Base-by-base conservation (phyloP, 1,139 yeast species). In the Arxiozyma slooffiae region DNA sequence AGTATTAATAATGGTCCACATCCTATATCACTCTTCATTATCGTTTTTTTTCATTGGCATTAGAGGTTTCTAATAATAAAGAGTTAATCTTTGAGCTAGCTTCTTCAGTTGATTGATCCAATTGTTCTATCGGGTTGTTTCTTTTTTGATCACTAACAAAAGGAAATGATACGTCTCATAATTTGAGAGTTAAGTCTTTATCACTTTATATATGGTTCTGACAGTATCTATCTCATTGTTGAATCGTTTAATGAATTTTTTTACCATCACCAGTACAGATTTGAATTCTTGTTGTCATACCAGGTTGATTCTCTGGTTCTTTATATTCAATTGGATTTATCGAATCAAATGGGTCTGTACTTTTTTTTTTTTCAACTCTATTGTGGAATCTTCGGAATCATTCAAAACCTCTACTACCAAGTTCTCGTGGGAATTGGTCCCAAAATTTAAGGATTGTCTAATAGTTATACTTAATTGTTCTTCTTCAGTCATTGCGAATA, bases 201-300 rank as follows among this genome's bases (percentile, higher is more conserved):
- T 74, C 38, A 78, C 72, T 47, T 83, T 82, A 63, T 73, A 86
- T 39, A 92, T 74, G 17, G 74, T 72, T 61, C 78, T 55, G 0
- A 94, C 85, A 4, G 74, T 69, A 57, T 84, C 94, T 4, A 70
- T 63, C 8, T 77, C 61, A 2, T 57, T 55, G 16, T 69, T 69
- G 60, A 92, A 85, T 56, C 88, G 77, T 52, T 88, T 82, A n/a
- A 92, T 83, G 16, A 84, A 70, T 55, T 97, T 74, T n/a, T 50
- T 82, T 77, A 22, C 97, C 97, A 60, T 85, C 89, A 18, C 94
- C 95, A 43, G 88, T 78, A 52, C 97, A 76, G 21, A 94, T 76
- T 67, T 92, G 98, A 23, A 94, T 78, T 59, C 98, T 73, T 1
- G 97, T 87, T 1, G 80, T 76, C 1, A 76, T 68, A 3, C 75